Percentiles rank a stretch among this genome's conserved stretches.
Conservation (phyloP, 345 rosid genomes). For the Noccaea bulbosa region DNA sequence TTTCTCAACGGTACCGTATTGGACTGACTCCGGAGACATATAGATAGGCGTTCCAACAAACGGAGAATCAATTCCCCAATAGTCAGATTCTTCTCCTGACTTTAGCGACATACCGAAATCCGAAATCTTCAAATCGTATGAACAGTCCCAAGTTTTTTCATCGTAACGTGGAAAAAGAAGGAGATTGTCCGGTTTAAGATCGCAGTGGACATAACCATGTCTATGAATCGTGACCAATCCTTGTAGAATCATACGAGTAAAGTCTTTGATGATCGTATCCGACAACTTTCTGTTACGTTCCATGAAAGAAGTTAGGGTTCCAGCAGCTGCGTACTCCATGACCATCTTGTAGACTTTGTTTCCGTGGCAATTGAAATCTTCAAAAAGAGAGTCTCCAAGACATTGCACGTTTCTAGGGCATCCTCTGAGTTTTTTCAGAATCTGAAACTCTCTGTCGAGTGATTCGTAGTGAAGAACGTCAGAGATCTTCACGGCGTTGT, state of each 20-base stretch:
- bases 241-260: conserved; percentile 33
- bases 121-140: conserved; percentile 5
- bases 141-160: too few species aligned
- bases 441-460: conserved; percentile 32
- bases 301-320: conserved; percentile 24
- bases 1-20: conserved; percentile 5
- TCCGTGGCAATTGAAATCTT: neutral
- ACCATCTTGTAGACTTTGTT: conserved; percentile 21
- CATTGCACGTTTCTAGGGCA: conserved; percentile 5
- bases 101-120: conserved; percentile 14
- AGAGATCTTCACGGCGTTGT: neutral
- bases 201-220: too few species aligned
- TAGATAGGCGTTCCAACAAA: conserved; percentile 27
- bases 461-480: conserved; percentile 5
- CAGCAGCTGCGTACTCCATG: conserved; percentile 38
- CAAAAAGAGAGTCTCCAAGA: neutral
- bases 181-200: too few species aligned
- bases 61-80: conserved; percentile 5
- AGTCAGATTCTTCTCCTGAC: neutral
- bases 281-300: neutral
- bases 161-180: too few species aligned
- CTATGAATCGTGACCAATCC: too few species aligned
- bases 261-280: conserved; percentile 23
- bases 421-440: conserved; percentile 20
- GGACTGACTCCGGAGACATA: conserved; percentile 42